Evolutionary conservation across 257 asterid species (phyloP), one percentile per base, ranked within the genome.

Genomic region (Penstemon eatonii): DNA sequence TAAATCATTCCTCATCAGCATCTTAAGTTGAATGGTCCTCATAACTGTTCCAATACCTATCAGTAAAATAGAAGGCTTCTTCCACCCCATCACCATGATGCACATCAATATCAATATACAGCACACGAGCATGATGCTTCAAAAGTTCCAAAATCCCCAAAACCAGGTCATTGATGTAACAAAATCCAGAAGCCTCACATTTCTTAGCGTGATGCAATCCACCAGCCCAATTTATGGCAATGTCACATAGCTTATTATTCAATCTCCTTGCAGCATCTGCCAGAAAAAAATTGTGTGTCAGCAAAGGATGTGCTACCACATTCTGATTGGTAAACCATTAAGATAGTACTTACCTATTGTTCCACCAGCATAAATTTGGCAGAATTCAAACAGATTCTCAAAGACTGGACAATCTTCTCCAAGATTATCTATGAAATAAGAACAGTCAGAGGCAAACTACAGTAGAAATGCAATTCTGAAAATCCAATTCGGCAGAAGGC

Each of bases 81-180:
- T 94, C 99, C 66, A 94, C 99, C 66, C 99, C 99, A 76, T 94
- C 99, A 69, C 99, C 99, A 13, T 94, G 99, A 77, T 94, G 99
- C 71, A 94, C 99, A 76, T 94, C 99, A 73, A 94, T 94, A 82
- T 94, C 99, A 74, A 94, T 94, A 70, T 91, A 94, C 36, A 94
- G 87, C 67, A 94, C 99, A 55, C 99, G 90, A 2, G 96, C 87
- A 72, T 94, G 99, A 81, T 94, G 79, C 85, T 91, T 94, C 71
- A 94, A 84, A 78, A 94, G 99, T 89, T 94, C 99, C 84, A 94
- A 78, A 76, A 91, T 89, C 46, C 99, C 99, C 73, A 94, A 80
- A 58, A 94, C 99, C 60, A 94, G 73, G 84, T 94, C 99, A 72
- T 94, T 94, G 73, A 94, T 87, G 76, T 94, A 94, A 79, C 99